Evolutionary conservation across 192 early-diverging fungal genomes (phyloP).

Genomic region (Cetraspora pellucida): DNA sequence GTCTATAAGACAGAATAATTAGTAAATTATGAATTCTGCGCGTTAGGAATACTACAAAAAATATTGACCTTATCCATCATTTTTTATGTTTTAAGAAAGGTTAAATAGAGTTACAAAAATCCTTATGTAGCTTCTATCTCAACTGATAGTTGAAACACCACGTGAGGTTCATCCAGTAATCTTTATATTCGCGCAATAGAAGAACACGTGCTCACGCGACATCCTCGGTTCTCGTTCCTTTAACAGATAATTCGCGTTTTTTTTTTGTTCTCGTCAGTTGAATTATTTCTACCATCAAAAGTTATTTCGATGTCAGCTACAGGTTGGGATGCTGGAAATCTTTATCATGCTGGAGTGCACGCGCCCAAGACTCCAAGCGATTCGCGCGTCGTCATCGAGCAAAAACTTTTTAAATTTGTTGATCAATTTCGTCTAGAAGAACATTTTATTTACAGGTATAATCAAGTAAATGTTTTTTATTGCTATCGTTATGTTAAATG

Average conservation of each 20-base stretch:
- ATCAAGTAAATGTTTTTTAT: too few relatives aligned
- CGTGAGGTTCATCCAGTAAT: too few relatives aligned
- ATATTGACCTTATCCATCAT: background rate
- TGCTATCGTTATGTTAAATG: too few relatives aligned
- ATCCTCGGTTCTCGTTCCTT: too few relatives aligned
- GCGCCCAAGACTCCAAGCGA: constrained; percentile 56
- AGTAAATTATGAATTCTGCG: background rate
- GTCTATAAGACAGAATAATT: background rate
- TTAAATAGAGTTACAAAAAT: too few relatives aligned
- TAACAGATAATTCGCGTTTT: too few relatives aligned
- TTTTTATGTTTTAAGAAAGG: background rate
- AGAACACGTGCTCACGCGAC: too few relatives aligned
- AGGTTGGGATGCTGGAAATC: constrained; percentile 84
- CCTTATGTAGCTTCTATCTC: too few relatives aligned
- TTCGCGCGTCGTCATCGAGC: constrained; percentile 62
- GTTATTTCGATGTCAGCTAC: constrained; percentile 38
- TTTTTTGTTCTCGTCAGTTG: too few relatives aligned
- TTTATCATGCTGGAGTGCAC: constrained; percentile 74
- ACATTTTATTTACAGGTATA: constrained; percentile 79
- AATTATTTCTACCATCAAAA: too few relatives aligned
- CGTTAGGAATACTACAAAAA: background rate
- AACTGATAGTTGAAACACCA: too few relatives aligned
- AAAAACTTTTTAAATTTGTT: constrained; percentile 79
- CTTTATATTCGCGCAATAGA: too few relatives aligned
- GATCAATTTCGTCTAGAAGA: constrained; percentile 85